A percentile compares a stretch with the other conserved stretches of the same genome.
These are phyloP conservation scores for Massospora cicadina DNA, from an alignment of 371 early-diverging fungal genomes.

Conservation along the genomic window DNA sequence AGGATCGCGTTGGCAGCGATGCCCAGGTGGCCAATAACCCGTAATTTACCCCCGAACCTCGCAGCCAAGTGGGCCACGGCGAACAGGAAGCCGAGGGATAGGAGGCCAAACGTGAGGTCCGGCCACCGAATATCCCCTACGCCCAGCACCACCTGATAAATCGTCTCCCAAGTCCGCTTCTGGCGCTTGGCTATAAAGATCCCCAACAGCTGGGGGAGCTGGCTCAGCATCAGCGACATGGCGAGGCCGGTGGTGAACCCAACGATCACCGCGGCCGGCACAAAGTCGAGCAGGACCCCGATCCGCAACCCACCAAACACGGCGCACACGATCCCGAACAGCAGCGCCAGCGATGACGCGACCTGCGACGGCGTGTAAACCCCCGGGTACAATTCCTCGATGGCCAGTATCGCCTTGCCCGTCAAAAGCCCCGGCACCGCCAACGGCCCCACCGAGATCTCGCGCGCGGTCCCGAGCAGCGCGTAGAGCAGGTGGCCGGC, in stretches of 20 bases:
- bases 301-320: slow-evolving; percentile 56
- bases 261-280: slow-evolving; percentile 51
- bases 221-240: slow-evolving; percentile 53
- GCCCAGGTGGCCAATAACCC: neutral
- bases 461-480: slow-evolving; percentile 63
- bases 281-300: slow-evolving; percentile 77
- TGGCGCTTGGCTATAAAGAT: slow-evolving; percentile 32
- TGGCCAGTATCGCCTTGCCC: neutral
- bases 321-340: slow-evolving; percentile 40
- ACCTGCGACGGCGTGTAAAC: slow-evolving; percentile 14
- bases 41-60: neutral
- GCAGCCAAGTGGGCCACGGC: neutral
- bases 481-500: slow-evolving; percentile 44
- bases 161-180: neutral
- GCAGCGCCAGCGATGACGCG: slow-evolving; percentile 33
- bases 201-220: slow-evolving; percentile 54
- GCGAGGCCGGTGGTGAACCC: slow-evolving; percentile 63
- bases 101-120: neutral
- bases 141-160: neutral
- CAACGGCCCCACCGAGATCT: slow-evolving; percentile 69
- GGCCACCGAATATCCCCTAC: neutral
- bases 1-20: slow-evolving; percentile 1
- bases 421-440: slow-evolving; percentile 33
- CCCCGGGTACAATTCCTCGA: neutral
- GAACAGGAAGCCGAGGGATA: neutral